Evolutionary conservation across 2,329 filamentous ascomycete species (phyloP).

Genomic region (Didymella exigua): DNA sequence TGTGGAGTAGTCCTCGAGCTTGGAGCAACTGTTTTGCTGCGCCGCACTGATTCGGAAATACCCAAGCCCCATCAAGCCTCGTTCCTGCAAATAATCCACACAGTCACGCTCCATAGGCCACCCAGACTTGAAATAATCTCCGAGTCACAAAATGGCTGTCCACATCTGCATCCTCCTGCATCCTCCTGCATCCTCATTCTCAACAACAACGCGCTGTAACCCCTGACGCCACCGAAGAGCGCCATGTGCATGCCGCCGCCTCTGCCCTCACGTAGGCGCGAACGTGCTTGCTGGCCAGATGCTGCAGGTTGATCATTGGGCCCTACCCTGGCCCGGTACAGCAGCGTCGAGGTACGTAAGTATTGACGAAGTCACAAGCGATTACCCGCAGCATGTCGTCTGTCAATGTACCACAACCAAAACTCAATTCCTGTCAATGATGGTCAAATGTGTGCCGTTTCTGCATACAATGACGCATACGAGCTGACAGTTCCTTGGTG

Average conservation of each 20-base stretch:
- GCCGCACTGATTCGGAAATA: not conserved
- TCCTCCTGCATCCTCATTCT: slow-evolving; percentile 4
- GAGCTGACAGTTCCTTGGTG: not conserved
- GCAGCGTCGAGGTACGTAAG: not conserved
- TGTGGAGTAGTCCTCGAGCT: not conserved
- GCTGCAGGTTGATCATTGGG: not conserved
- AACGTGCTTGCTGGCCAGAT: not conserved
- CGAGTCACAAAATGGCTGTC: slow-evolving; percentile 27
- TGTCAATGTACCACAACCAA: not conserved
- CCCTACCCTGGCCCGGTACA: not conserved
- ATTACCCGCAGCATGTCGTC: not conserved
- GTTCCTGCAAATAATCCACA: not conserved
- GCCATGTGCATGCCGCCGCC: slow-evolving; percentile 7
- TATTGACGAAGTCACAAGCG: not conserved
- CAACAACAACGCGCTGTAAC: not conserved
- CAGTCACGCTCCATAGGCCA: slow-evolving; percentile 2
- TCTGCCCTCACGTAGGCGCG: not conserved
- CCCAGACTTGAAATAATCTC: slow-evolving; percentile 25
- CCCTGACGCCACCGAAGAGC: not conserved
- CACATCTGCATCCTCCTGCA: slow-evolving; percentile 13
- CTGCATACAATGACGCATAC: not conserved
- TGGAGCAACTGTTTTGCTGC: not conserved
- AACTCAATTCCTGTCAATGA: not conserved
- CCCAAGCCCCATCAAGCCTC: not conserved
- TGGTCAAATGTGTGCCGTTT: not conserved